phyloP scores from a whole-genome alignment of 1,139 yeast genomes.

The Candida albicans region DNA sequence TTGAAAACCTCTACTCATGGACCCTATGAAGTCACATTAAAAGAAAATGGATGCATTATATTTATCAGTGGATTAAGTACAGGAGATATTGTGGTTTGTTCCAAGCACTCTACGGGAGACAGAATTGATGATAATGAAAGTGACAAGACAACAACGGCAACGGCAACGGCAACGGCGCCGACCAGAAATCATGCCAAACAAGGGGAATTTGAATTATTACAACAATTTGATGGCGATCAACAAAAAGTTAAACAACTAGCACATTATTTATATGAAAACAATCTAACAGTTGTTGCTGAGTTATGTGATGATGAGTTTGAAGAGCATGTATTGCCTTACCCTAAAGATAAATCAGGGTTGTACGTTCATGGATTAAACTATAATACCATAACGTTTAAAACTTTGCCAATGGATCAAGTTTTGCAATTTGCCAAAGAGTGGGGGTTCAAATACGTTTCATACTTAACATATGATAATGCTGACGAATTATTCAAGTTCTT shows the following conservation, averaged over 20 bases:
- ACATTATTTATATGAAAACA: constrained; percentile 43
- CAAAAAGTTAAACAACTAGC: constrained; percentile 54
- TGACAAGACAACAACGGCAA: no score
- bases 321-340: constrained; percentile 86
- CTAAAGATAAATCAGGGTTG: constrained; percentile 67
- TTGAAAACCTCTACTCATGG: constrained; percentile 56
- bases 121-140: constrained; percentile 39
- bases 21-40: constrained; percentile 78
- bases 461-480: constrained; percentile 37
- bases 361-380: constrained; percentile 86
- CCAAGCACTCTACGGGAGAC: constrained; percentile 85
- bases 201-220: constrained; percentile 60
- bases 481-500: constrained; percentile 50
- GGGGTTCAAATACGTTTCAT: constrained; percentile 67
- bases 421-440: constrained; percentile 59
- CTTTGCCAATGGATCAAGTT: constrained; percentile 65
- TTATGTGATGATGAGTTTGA: constrained; percentile 91
- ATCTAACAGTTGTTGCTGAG: constrained; percentile 87
- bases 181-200: constrained; percentile 71
- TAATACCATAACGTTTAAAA: constrained; percentile 63
- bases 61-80: constrained; percentile 74
- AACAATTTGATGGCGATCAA: constrained; percentile 42
- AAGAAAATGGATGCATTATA: constrained; percentile 93
- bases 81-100: constrained; percentile 78
- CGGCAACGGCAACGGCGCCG: no score